Conservation (phyloP, 768 basidiomycete species). For the Tephrocybe sp. region DNA sequence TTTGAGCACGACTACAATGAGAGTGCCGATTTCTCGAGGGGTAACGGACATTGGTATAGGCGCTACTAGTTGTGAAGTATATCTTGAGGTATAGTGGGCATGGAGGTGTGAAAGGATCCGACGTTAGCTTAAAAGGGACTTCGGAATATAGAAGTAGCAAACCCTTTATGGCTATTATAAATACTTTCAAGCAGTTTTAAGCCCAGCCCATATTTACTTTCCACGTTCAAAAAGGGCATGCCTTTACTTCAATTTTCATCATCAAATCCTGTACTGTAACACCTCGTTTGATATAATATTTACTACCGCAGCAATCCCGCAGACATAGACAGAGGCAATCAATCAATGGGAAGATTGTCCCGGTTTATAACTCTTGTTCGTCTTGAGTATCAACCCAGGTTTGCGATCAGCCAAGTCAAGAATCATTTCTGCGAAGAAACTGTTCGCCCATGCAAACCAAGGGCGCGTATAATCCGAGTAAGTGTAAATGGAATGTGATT, state of each 20-base stretch:
- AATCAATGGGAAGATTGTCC: conserved; percentile 36
- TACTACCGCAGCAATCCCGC: conserved; percentile 9
- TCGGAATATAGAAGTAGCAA: no score
- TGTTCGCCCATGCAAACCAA: conserved; percentile 86
- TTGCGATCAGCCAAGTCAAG: conserved; percentile 73
- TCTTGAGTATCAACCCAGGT: conserved; percentile 62
- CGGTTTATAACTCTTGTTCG: conserved; percentile 52
- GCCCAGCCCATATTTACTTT: no score
- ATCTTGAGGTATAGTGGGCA: conserved; percentile 8
- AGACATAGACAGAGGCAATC: conserved; percentile 7
- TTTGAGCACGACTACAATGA: conserved; percentile 91
- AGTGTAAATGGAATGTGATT: conserved; percentile 65
- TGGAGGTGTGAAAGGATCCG: neutral
- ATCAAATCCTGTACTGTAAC: neutral
- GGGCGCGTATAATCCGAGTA: conserved; percentile 57
- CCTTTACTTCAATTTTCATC: no score
- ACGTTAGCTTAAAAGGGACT: neutral
- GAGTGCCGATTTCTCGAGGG: conserved; percentile 82
- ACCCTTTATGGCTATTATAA: no score
- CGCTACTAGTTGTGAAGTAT: conserved; percentile 1
- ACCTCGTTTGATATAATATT: neutral
- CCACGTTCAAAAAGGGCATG: neutral
- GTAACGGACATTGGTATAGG: conserved; percentile 48
- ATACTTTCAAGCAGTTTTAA: no score
- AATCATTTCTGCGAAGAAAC: conserved; percentile 82